These are phyloP conservation scores for Curvularia eragrostidis DNA, from an alignment of 2,329 filamentous ascomycete genomes.

Conservation along the genomic window DNA sequence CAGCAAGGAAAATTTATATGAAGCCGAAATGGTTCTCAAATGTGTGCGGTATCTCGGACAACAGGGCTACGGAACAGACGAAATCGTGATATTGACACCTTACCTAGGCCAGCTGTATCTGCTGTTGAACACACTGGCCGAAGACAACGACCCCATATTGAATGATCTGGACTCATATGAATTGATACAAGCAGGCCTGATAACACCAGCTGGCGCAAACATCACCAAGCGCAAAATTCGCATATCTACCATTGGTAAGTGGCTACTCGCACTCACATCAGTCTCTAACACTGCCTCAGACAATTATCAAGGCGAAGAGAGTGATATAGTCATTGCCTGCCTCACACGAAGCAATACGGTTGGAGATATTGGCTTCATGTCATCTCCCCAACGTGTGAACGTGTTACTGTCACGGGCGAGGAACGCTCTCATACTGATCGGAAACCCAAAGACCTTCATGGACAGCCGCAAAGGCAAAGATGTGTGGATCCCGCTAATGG, in stretches of 20 bases:
- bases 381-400: constrained; percentile 69
- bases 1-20: constrained; percentile 69
- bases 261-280: not conserved
- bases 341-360: constrained; percentile 70
- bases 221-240: constrained; percentile 61
- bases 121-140: constrained; percentile 60
- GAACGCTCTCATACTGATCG: constrained; percentile 70
- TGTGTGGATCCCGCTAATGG: constrained; percentile 66
- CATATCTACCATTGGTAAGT: constrained; percentile 73
- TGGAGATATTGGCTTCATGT: constrained; percentile 75
- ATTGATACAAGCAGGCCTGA: constrained; percentile 66
- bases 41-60: constrained; percentile 72
- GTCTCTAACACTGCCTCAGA: constrained; percentile 54
- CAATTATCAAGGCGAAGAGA: constrained; percentile 81
- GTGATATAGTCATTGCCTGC: constrained; percentile 72
- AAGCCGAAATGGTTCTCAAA: constrained; percentile 70
- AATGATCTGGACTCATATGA: constrained; percentile 73
- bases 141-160: constrained; percentile 68
- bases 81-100: constrained; percentile 73
- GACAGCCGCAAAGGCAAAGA: constrained; percentile 63
- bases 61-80: constrained; percentile 70
- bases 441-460: constrained; percentile 72
- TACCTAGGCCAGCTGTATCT: constrained; percentile 73
- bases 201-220: constrained; percentile 61
- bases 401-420: constrained; percentile 73